Evolutionary conservation across 2,329 filamentous ascomycete genomes (phyloP).

Genomic region (Clarireedia homoeocarpa): DNA sequence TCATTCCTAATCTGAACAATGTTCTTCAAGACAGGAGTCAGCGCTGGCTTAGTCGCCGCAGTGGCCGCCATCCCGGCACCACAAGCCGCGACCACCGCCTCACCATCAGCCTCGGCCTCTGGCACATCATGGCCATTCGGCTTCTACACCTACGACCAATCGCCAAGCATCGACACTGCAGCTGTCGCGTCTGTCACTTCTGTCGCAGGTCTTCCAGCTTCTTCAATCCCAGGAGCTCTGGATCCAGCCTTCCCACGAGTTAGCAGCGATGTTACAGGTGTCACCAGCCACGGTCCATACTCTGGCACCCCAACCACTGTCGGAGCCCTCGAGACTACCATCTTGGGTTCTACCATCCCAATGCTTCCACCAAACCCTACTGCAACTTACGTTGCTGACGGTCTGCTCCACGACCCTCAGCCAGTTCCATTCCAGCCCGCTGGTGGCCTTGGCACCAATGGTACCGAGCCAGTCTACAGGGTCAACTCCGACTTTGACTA

Average conservation of each 20-base stretch:
- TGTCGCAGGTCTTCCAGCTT: conserved; percentile 19
- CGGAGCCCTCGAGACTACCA: conserved; percentile 55
- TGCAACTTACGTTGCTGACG: conserved; percentile 66
- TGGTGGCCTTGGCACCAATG: conserved; percentile 60
- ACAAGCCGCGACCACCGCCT: neutral
- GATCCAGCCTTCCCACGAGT: conserved; percentile 32
- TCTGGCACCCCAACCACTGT: conserved; percentile 60
- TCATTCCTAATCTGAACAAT: neutral
- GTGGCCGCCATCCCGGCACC: neutral
- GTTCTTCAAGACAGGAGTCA: conserved; percentile 4
- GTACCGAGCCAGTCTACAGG: conserved; percentile 49
- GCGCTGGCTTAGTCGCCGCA: neutral
- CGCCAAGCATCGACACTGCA: conserved; percentile 21
- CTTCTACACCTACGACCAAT: conserved; percentile 21
- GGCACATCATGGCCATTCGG: neutral
- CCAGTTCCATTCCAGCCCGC: conserved; percentile 38
- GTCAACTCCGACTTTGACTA: conserved; percentile 79
- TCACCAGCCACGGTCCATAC: conserved; percentile 62
- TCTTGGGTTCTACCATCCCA: conserved; percentile 50
- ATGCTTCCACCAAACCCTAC: conserved; percentile 50
- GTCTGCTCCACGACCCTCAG: conserved; percentile 56
- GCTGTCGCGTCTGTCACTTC: conserved; percentile 21
- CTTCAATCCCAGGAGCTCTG: conserved; percentile 24
- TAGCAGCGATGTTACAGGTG: conserved; percentile 44
- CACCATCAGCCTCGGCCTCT: neutral